These are phyloP conservation scores for Allantophomopsis lycopodina DNA, from an alignment of 2,329 filamentous ascomycete genomes.

Conservation along the genomic window DNA sequence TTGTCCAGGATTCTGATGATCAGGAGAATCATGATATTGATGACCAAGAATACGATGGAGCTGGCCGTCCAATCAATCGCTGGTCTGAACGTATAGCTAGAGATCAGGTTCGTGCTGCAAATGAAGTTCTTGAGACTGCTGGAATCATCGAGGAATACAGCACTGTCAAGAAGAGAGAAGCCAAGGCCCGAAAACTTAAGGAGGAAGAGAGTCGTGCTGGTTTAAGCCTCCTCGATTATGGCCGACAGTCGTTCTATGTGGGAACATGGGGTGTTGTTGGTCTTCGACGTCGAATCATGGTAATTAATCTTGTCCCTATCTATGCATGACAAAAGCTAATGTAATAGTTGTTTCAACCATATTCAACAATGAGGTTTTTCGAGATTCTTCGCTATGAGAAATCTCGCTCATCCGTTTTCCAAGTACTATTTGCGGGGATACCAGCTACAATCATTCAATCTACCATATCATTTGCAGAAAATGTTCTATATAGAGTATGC, in stretches of 20 bases:
- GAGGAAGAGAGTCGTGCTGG: constrained; percentile 14
- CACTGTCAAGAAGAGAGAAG: constrained; percentile 11
- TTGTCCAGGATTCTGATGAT: constrained; percentile 8
- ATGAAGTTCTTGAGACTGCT: constrained; percentile 21
- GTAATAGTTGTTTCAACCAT: constrained; percentile 16
- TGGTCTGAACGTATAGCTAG: constrained; percentile 17
- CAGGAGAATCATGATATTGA: neutral
- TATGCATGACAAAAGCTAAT: constrained; percentile 3
- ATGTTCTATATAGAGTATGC: too few relatives aligned
- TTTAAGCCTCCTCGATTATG: constrained; percentile 14
- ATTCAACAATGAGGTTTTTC: constrained; percentile 11
- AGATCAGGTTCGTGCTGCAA: constrained; percentile 18
- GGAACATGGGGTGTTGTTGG: constrained; percentile 20
- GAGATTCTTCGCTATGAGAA: constrained; percentile 13
- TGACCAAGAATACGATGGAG: constrained; percentile 16
- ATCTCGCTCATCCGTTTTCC: constrained; percentile 5
- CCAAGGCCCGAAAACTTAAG: constrained; percentile 6
- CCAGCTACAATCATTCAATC: constrained; percentile 9
- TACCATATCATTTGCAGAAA: too few relatives aligned
- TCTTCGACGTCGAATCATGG: constrained; percentile 16
- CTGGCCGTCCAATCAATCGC: constrained; percentile 17
- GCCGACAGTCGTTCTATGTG: constrained; percentile 11
- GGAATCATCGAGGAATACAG: constrained; percentile 18
- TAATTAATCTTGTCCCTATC: constrained; percentile 4
- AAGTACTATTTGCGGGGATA: constrained; percentile 13